Conservation (phyloP, 345 rosid species). For the Citrus sp. region DNA sequence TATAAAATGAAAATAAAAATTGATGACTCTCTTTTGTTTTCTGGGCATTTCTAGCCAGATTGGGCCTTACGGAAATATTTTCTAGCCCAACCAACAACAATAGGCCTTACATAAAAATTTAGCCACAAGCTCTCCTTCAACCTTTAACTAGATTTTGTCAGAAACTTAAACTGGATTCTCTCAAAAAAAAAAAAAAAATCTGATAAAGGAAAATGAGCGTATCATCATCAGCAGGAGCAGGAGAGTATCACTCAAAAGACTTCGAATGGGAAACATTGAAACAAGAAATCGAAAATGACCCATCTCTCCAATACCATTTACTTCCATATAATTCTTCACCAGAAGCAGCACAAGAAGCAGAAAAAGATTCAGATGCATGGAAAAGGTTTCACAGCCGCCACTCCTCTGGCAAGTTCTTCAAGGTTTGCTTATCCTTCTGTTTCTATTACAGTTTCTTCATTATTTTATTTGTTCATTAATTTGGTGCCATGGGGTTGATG, state of each 20-base stretch:
- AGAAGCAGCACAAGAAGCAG: background rate
- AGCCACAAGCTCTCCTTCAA: background rate
- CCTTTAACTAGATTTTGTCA: background rate
- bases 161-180: background rate
- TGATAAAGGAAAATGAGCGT: background rate
- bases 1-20: too few species aligned
- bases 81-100: background rate
- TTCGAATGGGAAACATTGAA: conserved; percentile 73
- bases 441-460: background rate
- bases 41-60: background rate
- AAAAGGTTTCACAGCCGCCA: conserved; percentile 68
- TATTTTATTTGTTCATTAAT: background rate
- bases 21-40: background rate
- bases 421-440: conserved; percentile 34
- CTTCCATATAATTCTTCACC: conserved; percentile 32
- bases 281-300: conserved; percentile 53
- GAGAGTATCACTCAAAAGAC: conserved; percentile 77
- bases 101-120: background rate
- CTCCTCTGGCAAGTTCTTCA: conserved; percentile 86
- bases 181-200: background rate
- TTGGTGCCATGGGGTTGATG: background rate
- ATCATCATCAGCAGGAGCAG: conserved; percentile 35
- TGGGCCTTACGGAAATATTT: background rate
- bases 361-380: conserved; percentile 55
- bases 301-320: conserved; percentile 53